These are phyloP conservation scores for Trypanosoma melophagium DNA, from an alignment of 208 protist species.

Conservation along the genomic window DNA sequence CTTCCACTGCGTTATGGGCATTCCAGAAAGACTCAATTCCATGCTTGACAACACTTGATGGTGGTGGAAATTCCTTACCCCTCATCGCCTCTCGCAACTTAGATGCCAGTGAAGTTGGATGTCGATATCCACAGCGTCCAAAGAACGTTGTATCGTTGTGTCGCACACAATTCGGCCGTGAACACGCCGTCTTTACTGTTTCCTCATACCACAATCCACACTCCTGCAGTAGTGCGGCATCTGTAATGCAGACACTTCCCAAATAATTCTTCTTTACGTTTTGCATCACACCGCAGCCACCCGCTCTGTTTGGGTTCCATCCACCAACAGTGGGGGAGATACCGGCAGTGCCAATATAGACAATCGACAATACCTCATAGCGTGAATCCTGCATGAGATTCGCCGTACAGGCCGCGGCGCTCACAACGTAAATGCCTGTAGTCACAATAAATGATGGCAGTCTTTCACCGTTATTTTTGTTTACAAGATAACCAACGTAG, in stretches of 20 bases:
- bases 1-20: slow-evolving; percentile 40
- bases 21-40: slow-evolving; percentile 43
- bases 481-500: slow-evolving; percentile 46
- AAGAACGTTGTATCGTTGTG: slow-evolving; percentile 45
- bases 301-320: slow-evolving; percentile 13
- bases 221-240: slow-evolving; percentile 45
- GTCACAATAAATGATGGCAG: slow-evolving; percentile 45
- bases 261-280: slow-evolving; percentile 36
- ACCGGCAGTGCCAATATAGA: slow-evolving; percentile 52
- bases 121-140: slow-evolving; percentile 40
- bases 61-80: slow-evolving; percentile 34
- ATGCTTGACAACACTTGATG: slow-evolving; percentile 34
- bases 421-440: slow-evolving; percentile 48
- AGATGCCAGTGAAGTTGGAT: slow-evolving; percentile 36
- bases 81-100: slow-evolving; percentile 46
- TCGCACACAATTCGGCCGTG: slow-evolving; percentile 45
- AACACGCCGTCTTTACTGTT: slow-evolving; percentile 39
- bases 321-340: slow-evolving; percentile 59
- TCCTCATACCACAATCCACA: slow-evolving; percentile 57
- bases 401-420: slow-evolving; percentile 40
- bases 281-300: not conserved
- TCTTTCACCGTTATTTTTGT: slow-evolving; percentile 34
- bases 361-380: slow-evolving; percentile 43
- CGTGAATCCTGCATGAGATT: slow-evolving; percentile 44
- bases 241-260: slow-evolving; percentile 64